Evolutionary conservation across 1,284 basidiomycete genomes (phyloP), one percentile per base, ranked within the genome.

Genomic region (Apiotrichum akiyoshidainum): DNA sequence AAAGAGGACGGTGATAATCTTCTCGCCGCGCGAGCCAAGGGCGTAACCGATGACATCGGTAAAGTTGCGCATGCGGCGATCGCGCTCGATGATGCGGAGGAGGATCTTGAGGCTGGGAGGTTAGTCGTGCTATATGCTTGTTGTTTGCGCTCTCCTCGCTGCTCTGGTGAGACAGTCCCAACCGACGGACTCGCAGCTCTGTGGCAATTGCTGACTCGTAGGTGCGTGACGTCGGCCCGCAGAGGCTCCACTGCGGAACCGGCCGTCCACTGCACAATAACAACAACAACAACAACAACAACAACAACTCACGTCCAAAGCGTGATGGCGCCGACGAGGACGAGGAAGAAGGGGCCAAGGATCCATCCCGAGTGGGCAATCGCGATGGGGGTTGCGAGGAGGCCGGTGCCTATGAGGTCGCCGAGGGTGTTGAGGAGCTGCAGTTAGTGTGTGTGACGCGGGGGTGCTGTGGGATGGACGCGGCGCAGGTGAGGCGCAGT

Each of bases 301-400:
- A 6, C 37, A 31, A 31, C 37, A 11, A 83, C 87, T 65, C 68
- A 91, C 90, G 89, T 91, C 75, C 92, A 92, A 65, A 90, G 90
- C 17, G 89, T 87, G 26, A 92, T 80, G 53, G 81, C 81, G 1
- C 88, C 89, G 68, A 90, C 91, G 56, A 84, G 82, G 16, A 87
- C 76, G 55, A 93, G 84, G 17, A 92, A 80, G 16, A 84, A 19
- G 0, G 86, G 86, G 8, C 91, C 91, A 31, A 83, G 78, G n/a
- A 87, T 79, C 91, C 91, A 93, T 5, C 91, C 91, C 1, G 89
- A 85, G 66, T 88, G 89, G 2, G 89, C 85, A 68, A 92, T 90
- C 0, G 90, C 90, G 31, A 92, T 81, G 0, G 92, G 90, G 71
- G 91, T 88, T 7, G 90, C 91, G 10, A 94, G 82, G 81, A 95